Conservation (phyloP, 805 yeast genomes). For the Kodamaea leandrae region DNA sequence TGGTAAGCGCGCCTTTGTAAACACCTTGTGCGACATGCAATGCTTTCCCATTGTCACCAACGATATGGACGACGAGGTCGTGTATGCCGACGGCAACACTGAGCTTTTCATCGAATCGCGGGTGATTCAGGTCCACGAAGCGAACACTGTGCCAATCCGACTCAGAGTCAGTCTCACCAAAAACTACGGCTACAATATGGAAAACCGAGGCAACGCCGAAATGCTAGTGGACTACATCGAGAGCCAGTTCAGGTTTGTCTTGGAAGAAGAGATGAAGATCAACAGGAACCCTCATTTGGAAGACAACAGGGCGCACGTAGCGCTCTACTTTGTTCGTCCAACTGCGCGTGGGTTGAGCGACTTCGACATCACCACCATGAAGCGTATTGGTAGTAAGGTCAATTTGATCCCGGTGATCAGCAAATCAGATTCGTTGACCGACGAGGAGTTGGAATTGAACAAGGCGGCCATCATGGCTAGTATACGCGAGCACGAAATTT, state of each 20-base stretch:
- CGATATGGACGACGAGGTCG: conserved; percentile 1
- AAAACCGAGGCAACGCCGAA: conserved; percentile 16
- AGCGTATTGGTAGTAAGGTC: conserved; percentile 64
- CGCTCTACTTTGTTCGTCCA: conserved; percentile 22
- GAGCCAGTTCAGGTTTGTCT: conserved; percentile 7
- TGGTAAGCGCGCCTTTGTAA: conserved; percentile 76
- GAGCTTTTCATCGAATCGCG: conserved; percentile 14
- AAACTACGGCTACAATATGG: conserved; percentile 25
- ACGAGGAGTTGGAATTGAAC: conserved; percentile 50
- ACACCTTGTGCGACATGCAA: conserved; percentile 53
- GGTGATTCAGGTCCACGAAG: conserved; percentile 12
- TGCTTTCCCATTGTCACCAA: conserved; percentile 5
- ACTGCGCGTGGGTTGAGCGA: conserved; percentile 41
- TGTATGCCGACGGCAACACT: conserved; percentile 5
- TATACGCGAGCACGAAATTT: conserved; percentile 54
- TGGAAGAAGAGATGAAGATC: conserved; percentile 15
- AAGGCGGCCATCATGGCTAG: conserved; percentile 52
- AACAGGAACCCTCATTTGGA: conserved; percentile 14
- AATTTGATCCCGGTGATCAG: conserved; percentile 81
- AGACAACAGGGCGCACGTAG: conserved; percentile 25
- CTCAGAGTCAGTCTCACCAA: conserved; percentile 21
- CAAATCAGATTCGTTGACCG: conserved; percentile 73
- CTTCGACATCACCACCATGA: conserved; percentile 72
- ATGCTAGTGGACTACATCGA: conserved; percentile 11
- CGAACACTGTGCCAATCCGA: conserved; percentile 13